A percentile compares a stretch with the other conserved stretches of the same genome.
These are phyloP conservation scores for Acacia pycnantha DNA, from an alignment of 331 rosid genomes.

Conservation along the genomic window DNA sequence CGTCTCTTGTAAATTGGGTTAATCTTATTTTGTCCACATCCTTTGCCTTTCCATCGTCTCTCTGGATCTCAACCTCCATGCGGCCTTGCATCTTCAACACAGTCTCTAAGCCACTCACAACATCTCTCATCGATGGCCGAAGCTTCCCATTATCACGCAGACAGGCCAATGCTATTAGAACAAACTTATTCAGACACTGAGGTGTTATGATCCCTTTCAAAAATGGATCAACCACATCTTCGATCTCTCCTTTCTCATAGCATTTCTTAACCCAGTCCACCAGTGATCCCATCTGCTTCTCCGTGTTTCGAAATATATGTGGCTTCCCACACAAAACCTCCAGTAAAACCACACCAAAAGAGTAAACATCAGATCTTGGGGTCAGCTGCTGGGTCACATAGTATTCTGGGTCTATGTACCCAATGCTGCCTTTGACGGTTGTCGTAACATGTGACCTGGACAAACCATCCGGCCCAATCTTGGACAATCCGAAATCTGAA, in stretches of 20 bases:
- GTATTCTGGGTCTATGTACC: conserved; percentile 44
- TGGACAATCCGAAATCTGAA: conserved; percentile 45
- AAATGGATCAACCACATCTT: conserved; percentile 29
- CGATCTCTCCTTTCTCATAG: conserved; percentile 6
- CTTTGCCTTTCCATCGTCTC: neutral
- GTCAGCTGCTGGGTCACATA: conserved; percentile 31
- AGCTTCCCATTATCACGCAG: conserved; percentile 30
- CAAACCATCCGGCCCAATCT: conserved; percentile 18
- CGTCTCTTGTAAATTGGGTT: neutral
- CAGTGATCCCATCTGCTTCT: neutral
- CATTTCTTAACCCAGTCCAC: conserved; percentile 27
- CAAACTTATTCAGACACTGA: conserved; percentile 30
- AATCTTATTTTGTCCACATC: neutral
- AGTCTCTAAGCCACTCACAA: conserved; percentile 24
- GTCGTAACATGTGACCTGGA: conserved; percentile 35
- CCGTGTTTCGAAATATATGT: conserved; percentile 19
- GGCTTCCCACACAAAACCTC: conserved; percentile 40
- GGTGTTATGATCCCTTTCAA: conserved; percentile 13
- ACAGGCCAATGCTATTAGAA: conserved; percentile 31
- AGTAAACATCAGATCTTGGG: conserved; percentile 41
- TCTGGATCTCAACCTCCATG: neutral
- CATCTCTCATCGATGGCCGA: conserved; percentile 35
- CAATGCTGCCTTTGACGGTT: conserved; percentile 35
- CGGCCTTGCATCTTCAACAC: conserved; percentile 4
- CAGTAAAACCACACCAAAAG: conserved; percentile 40